Conservation (phyloP, 1,284 basidiomycete genomes). For the Polyporus tsugae region DNA sequence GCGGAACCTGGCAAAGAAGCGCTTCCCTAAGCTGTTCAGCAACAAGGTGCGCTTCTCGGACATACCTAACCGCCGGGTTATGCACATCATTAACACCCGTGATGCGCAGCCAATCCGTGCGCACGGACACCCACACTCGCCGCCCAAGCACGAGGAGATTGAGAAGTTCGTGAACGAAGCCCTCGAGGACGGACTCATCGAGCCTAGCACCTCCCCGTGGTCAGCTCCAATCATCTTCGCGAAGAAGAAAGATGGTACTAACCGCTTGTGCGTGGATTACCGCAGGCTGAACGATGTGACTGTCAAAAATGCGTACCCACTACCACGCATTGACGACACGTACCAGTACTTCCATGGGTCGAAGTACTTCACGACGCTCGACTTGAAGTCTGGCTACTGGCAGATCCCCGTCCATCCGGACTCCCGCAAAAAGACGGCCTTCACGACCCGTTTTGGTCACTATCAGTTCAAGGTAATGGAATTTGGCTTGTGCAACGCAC, state of each 20-base stretch:
- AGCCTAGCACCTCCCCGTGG: not conserved
- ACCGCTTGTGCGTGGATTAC: conserved; percentile 52
- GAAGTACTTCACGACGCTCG: conserved; percentile 42
- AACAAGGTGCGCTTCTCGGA: not conserved
- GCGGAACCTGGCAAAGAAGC: not conserved
- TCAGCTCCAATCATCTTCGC: conserved; percentile 49
- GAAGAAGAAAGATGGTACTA: conserved; percentile 53
- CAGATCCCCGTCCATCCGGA: conserved; percentile 40
- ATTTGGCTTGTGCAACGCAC: conserved; percentile 41
- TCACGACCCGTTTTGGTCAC: conserved; percentile 45
- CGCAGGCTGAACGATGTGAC: conserved; percentile 50
- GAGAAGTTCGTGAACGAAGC: not conserved
- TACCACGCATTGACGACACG: conserved; percentile 49
- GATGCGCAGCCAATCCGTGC: not conserved
- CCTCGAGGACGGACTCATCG: not conserved
- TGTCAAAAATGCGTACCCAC: conserved; percentile 42
- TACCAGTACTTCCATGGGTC: conserved; percentile 40
- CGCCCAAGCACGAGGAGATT: not conserved
- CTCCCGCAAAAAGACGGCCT: conserved; percentile 48
- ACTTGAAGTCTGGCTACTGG: conserved; percentile 43
- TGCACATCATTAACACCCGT: not conserved
- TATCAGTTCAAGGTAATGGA: conserved; percentile 51
- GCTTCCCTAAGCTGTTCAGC: not conserved
- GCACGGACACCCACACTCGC: not conserved
- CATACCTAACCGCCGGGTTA: not conserved